phyloP scores from a whole-genome alignment of 148 eudicot genomes.

The Pouteria glomerata region DNA sequence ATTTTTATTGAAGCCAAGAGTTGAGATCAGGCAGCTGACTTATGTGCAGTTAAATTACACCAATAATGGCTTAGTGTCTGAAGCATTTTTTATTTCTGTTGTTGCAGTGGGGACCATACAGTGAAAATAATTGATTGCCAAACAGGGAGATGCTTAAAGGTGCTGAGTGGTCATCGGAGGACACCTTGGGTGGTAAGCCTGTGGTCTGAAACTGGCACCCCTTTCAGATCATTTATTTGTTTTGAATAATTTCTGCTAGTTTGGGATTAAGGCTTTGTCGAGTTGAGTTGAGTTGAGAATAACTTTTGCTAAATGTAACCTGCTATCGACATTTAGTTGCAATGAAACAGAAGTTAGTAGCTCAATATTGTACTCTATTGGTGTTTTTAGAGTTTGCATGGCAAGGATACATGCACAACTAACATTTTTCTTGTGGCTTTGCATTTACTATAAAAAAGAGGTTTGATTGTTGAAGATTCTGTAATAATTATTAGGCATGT shows the following conservation, averaged over 20 bases:
- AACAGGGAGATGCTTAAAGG: slow-evolving; percentile 83
- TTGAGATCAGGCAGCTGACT: neutral
- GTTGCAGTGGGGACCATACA: slow-evolving; percentile 90
- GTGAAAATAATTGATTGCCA: slow-evolving; percentile 80
- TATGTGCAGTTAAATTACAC: neutral
- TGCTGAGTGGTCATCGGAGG: slow-evolving; percentile 87
- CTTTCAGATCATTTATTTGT: neutral
- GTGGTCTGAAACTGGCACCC: neutral
- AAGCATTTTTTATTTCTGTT: slow-evolving; percentile 8
- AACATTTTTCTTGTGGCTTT: neutral
- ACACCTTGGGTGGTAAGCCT: slow-evolving; percentile 99
- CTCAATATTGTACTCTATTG: neutral
- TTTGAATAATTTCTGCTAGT: neutral
- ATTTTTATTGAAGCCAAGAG: neutral
- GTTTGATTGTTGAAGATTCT: too few relatives aligned
- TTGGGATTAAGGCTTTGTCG: too few relatives aligned
- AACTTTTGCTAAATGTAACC: neutral
- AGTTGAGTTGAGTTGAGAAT: too few relatives aligned
- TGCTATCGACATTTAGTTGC: neutral
- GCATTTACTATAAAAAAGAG: too few relatives aligned
- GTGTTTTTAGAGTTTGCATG: neutral
- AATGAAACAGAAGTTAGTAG: neutral
- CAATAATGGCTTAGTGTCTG: neutral
- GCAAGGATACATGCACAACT: too few relatives aligned
- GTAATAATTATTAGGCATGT: too few relatives aligned